Evolutionary conservation across 2,329 filamentous ascomycete genomes (phyloP).

Genomic region (Hymenoscyphus linearis): DNA sequence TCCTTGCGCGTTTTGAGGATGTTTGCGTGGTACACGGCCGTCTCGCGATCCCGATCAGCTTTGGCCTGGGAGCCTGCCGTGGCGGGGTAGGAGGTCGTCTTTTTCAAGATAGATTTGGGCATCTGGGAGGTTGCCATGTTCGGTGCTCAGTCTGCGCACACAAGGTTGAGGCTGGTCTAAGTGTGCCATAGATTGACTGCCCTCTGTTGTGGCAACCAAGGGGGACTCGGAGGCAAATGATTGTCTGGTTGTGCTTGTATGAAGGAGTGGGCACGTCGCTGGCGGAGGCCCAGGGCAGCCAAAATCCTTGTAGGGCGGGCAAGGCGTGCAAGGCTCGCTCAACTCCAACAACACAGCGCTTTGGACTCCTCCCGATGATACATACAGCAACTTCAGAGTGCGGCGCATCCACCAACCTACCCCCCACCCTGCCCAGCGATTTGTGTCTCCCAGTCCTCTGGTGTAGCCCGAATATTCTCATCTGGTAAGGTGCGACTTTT

Average conservation of each 20-base stretch:
- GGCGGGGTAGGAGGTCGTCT: conserved; percentile 40
- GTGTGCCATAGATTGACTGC: not conserved
- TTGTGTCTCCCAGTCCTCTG: not conserved
- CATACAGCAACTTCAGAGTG: not conserved
- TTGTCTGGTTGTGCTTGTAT: not conserved
- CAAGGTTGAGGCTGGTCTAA: not conserved
- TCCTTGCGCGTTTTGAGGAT: conserved; percentile 79
- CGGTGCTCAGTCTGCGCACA: not conserved
- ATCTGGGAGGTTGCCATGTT: conserved; percentile 26
- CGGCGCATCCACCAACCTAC: not conserved
- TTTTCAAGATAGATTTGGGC: conserved; percentile 58
- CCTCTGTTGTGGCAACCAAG: not conserved
- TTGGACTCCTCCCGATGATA: not conserved
- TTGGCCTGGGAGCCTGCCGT: conserved; percentile 34
- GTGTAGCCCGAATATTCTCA: conserved; percentile 4
- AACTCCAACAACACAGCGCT: not conserved
- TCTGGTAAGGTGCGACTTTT: conserved; percentile 20
- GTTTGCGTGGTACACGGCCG: conserved; percentile 76
- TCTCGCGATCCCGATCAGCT: conserved; percentile 47
- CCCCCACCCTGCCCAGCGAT: not conserved
- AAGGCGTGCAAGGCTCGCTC: not conserved
- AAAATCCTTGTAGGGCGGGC: not conserved
- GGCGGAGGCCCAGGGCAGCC: not conserved
- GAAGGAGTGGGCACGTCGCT: not conserved
- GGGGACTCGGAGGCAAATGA: not conserved